Conservation (phyloP, 805 yeast species). For the Candida xiaguanensis region DNA sequence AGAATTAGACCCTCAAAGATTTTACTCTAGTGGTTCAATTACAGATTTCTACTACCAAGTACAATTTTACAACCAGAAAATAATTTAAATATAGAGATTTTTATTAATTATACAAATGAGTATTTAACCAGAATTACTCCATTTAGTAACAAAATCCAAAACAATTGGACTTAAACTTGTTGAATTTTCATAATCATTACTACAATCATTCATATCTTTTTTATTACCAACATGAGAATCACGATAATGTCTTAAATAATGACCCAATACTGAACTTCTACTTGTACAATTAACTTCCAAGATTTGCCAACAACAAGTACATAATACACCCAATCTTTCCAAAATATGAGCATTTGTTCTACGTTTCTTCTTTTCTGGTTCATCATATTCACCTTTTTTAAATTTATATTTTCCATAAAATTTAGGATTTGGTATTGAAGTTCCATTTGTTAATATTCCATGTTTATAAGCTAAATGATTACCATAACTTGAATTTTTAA, state of each 20-base stretch:
- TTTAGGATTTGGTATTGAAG: conserved; percentile 28
- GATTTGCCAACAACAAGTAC: conserved; percentile 11
- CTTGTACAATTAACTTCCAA: conserved; percentile 11
- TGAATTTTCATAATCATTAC: neutral
- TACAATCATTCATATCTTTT: conserved; percentile 1
- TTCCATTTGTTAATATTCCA: conserved; percentile 30
- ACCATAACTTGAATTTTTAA: conserved; percentile 30
- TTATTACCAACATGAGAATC: conserved; percentile 12
- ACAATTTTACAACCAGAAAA: too few species aligned
- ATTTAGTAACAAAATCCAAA: conserved; percentile 6
- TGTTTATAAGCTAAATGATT: conserved; percentile 33
- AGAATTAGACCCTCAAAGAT: too few species aligned
- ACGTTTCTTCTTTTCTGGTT: conserved; percentile 10
- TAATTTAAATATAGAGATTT: too few species aligned
- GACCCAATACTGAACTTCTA: conserved; percentile 11
- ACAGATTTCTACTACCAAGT: too few species aligned
- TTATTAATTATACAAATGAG: too few species aligned
- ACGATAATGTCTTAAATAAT: conserved; percentile 11
- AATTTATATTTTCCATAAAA: conserved; percentile 24
- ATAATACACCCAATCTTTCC: conserved; percentile 10
- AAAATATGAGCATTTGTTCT: conserved; percentile 11
- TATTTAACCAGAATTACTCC: conserved; percentile 4
- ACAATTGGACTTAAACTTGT: neutral
- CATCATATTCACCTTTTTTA: conserved; percentile 17
- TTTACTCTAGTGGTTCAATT: too few species aligned